Evolutionary conservation across 306 rosid genomes (phyloP), one percentile per base, ranked within the genome.

Genomic region (Mucuna pruriens): DNA sequence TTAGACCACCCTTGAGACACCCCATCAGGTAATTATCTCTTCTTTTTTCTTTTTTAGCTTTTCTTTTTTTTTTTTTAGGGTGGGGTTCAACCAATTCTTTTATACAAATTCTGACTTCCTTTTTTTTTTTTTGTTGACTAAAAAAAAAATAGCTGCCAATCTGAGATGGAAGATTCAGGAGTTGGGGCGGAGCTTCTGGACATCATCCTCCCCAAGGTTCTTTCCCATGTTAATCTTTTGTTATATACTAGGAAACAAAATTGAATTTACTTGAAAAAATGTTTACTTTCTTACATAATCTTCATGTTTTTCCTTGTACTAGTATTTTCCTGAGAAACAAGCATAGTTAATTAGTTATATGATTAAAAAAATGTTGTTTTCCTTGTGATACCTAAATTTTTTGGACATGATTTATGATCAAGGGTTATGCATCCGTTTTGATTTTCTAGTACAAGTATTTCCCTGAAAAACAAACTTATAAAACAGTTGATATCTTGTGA

Each of bases 151-250:
- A 88, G 91, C 78, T 83, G 36, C 62, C 97, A 84, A 31, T 40
- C 83, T 4, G 91, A 88, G 78, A 71, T 71, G 20, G 88, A 88
- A 76, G 95, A 90, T 85, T 86, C 91, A 19, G 86, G 82, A 64
- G 91, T 87, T 39, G 92, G 90, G 38, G 79, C 89, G 12, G 97
- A 92, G 74, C 88, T 92, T 78, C 82, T 94, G 78, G 97, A 91
- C 55, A 84, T 91, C 71, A 89, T 94, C 73, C 90, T 88, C 70
- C 61, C 90, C 4, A 90, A 91, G 98, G 98, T 91, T 49, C 2
- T 13, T 74, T 45, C 48, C 45, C 29, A 12, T 80, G 20, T 39
- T 19, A 44, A 22, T 63, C n/a, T 34, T 38, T 6, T 38, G 22
- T 73, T 17, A 9, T 12, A 1, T 62, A 22, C 40, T 38, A 16